Base-by-base conservation (phyloP, 139 green algal species). In the Asterochloris sp. region DNA sequence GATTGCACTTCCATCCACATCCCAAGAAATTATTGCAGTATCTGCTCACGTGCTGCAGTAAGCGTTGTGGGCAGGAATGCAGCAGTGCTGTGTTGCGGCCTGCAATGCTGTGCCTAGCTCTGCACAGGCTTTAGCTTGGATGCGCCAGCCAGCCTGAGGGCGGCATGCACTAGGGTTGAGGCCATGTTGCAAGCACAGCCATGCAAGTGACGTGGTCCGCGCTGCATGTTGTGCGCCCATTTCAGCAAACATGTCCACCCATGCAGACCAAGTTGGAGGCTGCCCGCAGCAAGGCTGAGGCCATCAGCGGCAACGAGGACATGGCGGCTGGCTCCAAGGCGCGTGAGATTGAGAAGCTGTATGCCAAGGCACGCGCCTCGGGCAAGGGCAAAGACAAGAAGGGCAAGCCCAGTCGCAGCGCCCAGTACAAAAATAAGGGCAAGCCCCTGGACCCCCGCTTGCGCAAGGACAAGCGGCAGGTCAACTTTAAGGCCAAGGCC, bases 281-380 rank as follows among this genome's bases (percentile, higher is more conserved):
- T 60, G 95, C 94, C 10, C 86, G 88, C 6, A 83, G 91, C 68
- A 97, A 97, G 88, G 95, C 95, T 16, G 93, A 95, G 71, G 84
- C 82, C 14, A 86, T 97, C 13, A 85, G 88, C 69, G 92, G 89
- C 64, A 91, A 96, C 84, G 95, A 97, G 83, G 94, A 96, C 81
- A 81, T 95, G 84, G 85, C 89, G 23, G 83, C 82, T 87, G 28
- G 85, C 66, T 69, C 82, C 76, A 93, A 93, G 80, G 89, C 92
- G 85, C 79, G 83, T 14, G 92, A 97, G 86, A 93, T 97, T 68
- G 89, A 92, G 81, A 94, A 94, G 78, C 81, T 97, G 68, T 94
- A 94, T 82, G 89, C 91, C 29, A 87, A 90, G 69, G 94, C 94
- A 10, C 85, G 81, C 54, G 84, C 84, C 0, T 71, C 80, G 28